Base-by-base conservation (phyloP, 768 basidiomycete genomes). In the Inosperma sp. region DNA sequence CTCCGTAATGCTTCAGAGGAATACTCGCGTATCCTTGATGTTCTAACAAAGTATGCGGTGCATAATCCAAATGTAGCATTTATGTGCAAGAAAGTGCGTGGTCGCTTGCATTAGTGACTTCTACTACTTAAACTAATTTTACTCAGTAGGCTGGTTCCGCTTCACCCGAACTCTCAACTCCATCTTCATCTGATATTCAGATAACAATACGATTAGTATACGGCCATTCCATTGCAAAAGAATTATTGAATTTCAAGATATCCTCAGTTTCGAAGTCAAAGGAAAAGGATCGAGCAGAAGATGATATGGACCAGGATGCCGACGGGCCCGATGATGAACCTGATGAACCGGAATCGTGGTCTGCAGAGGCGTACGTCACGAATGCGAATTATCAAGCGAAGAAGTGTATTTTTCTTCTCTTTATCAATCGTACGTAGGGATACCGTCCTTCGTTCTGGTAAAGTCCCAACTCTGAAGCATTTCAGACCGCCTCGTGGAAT, bases 31-130 rank as follows among this genome's bases (percentile, higher is more conserved):
- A 93, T 98, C 35, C 75, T 98, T 2, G 91, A 95, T 55, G 89
- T 98, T 8, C 75, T 98, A 22, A 90, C 89, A 2, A 88, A 86
- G 54, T 99, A 99, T 62, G 92, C 96, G 0, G 76, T 94, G 8
- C 96, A 99, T 65, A 98, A 99, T 63, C 81, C 95, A 0, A 80
- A 78, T 9, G 82, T 93, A 3, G 78, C 93, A 0, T 95, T 97
- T 69, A 74, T 83, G 0, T 97, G 94, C 76, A 94, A 89, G 67
- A 98, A 97, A 80, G 92, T 86, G 19, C 23, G 42, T 16, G n/a
- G 9, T 34, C 27, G 13, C 29, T 8, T 8, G 10, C n/a, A n/a
- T n/a, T n/a, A n/a, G n/a, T n/a, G n/a, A n/a, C n/a, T n/a, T n/a
- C n/a, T 19, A 10, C 23, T 19, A 29, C 25, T 37, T 7, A 2